Conservation (phyloP, 1,284 basidiomycete genomes). For the Pholiota adiposa region DNA sequence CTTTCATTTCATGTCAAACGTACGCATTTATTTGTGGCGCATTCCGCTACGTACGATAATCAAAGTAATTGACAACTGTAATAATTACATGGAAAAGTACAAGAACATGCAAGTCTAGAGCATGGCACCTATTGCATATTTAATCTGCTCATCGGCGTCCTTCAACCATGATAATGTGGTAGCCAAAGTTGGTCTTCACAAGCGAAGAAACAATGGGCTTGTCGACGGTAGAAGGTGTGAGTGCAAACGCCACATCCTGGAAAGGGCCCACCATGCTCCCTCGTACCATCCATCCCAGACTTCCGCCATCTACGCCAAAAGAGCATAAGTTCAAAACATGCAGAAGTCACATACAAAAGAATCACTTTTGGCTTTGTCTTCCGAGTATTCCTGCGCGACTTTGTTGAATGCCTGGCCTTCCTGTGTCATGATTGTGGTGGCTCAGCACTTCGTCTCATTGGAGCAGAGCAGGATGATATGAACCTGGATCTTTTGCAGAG, state of each 20-base stretch:
- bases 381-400: slow-evolving; percentile 84
- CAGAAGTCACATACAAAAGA: not conserved
- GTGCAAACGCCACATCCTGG: slow-evolving; percentile 82
- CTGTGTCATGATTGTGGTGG: slow-evolving; percentile 36
- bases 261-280: slow-evolving; percentile 85
- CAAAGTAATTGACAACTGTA: too few species aligned
- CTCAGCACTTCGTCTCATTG: slow-evolving; percentile 7
- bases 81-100: too few species aligned
- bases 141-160: slow-evolving; percentile 59
- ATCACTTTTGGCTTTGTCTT: slow-evolving; percentile 86
- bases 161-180: slow-evolving; percentile 89
- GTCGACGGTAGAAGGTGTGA: slow-evolving; percentile 78
- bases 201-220: slow-evolving; percentile 72
- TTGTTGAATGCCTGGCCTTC: slow-evolving; percentile 81
- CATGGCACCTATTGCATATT: too few species aligned
- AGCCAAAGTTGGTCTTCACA: slow-evolving; percentile 83
- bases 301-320: slow-evolving; percentile 66
- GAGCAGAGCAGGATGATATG: slow-evolving; percentile 5
- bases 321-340: slow-evolving; percentile 5
- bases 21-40: too few species aligned
- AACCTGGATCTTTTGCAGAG: slow-evolving; percentile 78
- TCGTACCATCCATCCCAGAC: slow-evolving; percentile 82
- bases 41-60: too few species aligned
- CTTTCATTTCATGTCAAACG: too few species aligned
- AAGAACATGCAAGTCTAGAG: too few species aligned